Conservation (phyloP, 148 eudicot genomes). For the Heliosperma pusillum region DNA sequence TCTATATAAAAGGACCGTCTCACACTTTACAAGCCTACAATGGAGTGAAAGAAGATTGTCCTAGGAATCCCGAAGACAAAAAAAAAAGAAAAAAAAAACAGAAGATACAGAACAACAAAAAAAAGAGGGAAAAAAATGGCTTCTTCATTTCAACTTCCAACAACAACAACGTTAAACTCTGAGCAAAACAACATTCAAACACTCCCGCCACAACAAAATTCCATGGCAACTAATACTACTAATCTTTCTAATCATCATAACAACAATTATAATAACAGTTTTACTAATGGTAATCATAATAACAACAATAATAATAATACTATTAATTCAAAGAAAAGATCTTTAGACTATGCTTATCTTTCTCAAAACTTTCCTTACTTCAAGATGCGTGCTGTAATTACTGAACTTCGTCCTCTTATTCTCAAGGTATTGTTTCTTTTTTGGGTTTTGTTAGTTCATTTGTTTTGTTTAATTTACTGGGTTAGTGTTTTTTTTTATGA, state of each 20-base stretch:
- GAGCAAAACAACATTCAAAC: slow-evolving; percentile 17
- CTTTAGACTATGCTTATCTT: slow-evolving; percentile 31
- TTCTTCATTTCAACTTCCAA: slow-evolving; percentile 12
- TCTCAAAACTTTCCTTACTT: slow-evolving; percentile 50
- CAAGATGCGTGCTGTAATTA: slow-evolving; percentile 59
- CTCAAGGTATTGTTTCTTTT: slow-evolving; percentile 45
- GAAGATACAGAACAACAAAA: not conserved
- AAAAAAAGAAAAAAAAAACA: not conserved
- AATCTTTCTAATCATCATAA: slow-evolving; percentile 1
- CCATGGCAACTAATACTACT: not conserved
- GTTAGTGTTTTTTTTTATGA: not conserved
- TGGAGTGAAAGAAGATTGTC: not conserved
- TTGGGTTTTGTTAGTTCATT: not conserved
- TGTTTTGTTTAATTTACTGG: slow-evolving; percentile 6
- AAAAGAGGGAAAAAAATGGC: slow-evolving; percentile 16
- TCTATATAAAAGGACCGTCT: too few species aligned
- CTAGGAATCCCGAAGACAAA: not conserved
- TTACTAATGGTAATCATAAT: not conserved
- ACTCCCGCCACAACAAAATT: slow-evolving; percentile 24
- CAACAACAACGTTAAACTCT: not conserved
- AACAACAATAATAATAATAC: not conserved
- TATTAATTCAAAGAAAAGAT: slow-evolving; percentile 44
- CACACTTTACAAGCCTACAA: too few species aligned
- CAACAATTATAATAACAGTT: not conserved
- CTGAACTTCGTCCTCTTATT: slow-evolving; percentile 74